Evolutionary conservation across 78 protist species (phyloP).

Genomic region (Chrysochromulina tobinii): DNA sequence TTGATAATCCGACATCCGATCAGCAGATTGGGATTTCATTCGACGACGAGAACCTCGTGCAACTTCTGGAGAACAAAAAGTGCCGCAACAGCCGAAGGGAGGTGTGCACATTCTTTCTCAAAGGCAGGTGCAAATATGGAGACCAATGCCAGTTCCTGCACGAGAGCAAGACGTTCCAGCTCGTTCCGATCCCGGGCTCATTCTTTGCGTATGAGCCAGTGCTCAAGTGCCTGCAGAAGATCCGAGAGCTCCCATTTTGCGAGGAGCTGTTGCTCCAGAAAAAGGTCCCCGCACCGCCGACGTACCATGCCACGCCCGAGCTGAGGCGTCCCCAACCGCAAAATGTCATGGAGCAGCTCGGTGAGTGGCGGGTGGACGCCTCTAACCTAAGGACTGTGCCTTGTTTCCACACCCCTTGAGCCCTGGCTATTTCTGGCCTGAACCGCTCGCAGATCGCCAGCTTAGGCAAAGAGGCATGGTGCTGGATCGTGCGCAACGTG

Average conservation of each 20-base stretch:
- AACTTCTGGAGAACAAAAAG: background rate
- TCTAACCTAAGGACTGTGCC: too few species aligned
- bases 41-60: background rate
- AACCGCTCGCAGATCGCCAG: background rate
- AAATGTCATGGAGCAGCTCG: too few species aligned
- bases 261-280: background rate
- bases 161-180: background rate
- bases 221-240: background rate
- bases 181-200: background rate
- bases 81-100: background rate
- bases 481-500: slow-evolving; percentile 22
- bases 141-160: background rate
- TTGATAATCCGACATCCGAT: background rate
- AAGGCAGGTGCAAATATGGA: background rate
- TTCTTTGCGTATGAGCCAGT: slow-evolving; percentile 23
- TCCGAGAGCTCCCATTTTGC: background rate
- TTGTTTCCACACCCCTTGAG: too few species aligned
- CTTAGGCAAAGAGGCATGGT: background rate
- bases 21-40: background rate
- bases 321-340: too few species aligned
- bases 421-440: too few species aligned
- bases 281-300: background rate
- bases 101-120: background rate
- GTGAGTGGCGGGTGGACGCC: too few species aligned
- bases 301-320: background rate